phyloP scores from a whole-genome alignment of 2,329 filamentous ascomycete species.

The Xylariaceae sp. region DNA sequence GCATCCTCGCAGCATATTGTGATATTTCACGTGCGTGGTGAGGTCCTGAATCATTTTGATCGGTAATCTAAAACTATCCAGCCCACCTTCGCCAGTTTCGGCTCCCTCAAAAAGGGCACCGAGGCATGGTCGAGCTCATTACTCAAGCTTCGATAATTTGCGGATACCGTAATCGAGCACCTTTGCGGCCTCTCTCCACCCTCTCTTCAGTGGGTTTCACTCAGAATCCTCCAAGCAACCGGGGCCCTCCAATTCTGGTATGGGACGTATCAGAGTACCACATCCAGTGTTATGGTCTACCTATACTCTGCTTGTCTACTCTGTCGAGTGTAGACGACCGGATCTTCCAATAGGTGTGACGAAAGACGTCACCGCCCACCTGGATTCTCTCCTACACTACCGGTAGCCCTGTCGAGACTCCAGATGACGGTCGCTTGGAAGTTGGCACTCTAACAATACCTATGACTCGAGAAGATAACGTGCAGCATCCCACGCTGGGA shows the following conservation, averaged over 20 bases:
- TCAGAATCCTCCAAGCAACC: not conserved
- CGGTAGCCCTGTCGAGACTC: not conserved
- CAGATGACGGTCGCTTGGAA: not conserved
- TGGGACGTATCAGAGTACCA: not conserved
- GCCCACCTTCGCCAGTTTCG: conserved; percentile 1
- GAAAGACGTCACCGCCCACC: conserved; percentile 7
- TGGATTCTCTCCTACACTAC: not conserved
- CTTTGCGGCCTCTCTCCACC: no score
- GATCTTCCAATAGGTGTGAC: not conserved
- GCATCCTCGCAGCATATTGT: conserved; percentile 11
- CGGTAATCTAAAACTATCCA: not conserved
- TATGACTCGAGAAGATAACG: conserved; percentile 9
- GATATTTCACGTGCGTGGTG: conserved; percentile 15
- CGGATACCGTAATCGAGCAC: no score
- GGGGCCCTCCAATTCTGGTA: not conserved
- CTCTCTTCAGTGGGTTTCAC: not conserved
- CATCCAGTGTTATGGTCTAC: not conserved
- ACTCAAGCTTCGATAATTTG: not conserved
- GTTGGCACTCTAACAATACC: conserved; percentile 5
- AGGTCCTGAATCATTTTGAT: conserved; percentile 6
- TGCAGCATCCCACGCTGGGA: conserved; percentile 7
- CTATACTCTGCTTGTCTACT: no score
- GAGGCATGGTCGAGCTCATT: not conserved
- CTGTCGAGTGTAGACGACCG: not conserved
- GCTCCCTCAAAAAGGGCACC: not conserved